A percentile compares a stretch with the other conserved stretches of the same genome.
phyloP scores from a whole-genome alignment of 805 yeast genomes.

The Saccharomycopsis sp. region DNA sequence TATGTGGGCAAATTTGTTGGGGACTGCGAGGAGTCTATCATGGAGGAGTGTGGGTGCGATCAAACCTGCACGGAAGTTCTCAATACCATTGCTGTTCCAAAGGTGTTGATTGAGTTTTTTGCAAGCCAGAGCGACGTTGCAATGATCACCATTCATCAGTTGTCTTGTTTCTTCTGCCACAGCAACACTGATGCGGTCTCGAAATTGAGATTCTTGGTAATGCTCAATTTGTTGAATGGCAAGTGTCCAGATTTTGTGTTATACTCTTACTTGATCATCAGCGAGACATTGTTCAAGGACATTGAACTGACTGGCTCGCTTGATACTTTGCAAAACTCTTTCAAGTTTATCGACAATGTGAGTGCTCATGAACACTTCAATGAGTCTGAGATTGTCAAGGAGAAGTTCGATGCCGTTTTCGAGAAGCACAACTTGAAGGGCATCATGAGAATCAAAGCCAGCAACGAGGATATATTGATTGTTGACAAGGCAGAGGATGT shows the following conservation, averaged over 20 bases:
- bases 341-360: background rate
- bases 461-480: background rate
- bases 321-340: too few species aligned
- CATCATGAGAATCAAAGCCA: background rate
- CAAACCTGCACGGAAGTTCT: conserved; percentile 3
- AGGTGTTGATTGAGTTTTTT: conserved; percentile 13
- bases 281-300: conserved; percentile 9
- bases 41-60: conserved; percentile 7
- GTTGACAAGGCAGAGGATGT: background rate
- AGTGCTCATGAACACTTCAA: background rate
- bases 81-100: conserved; percentile 9
- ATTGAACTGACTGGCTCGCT: conserved; percentile 14
- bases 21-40: background rate
- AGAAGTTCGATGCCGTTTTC: background rate
- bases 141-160: conserved; percentile 11
- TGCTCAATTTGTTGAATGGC: conserved; percentile 12
- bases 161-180: conserved; percentile 6
- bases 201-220: conserved; percentile 6
- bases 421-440: background rate
- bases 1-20: too few species aligned
- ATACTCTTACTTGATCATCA: conserved; percentile 9
- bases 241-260: conserved; percentile 12
- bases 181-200: conserved; percentile 7
- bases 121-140: conserved; percentile 10
- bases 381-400: background rate